A percentile compares a stretch with the other conserved stretches of the same genome.
phyloP scores from a whole-genome alignment of 768 basidiomycete species.

The Austroboletus festivus region DNA sequence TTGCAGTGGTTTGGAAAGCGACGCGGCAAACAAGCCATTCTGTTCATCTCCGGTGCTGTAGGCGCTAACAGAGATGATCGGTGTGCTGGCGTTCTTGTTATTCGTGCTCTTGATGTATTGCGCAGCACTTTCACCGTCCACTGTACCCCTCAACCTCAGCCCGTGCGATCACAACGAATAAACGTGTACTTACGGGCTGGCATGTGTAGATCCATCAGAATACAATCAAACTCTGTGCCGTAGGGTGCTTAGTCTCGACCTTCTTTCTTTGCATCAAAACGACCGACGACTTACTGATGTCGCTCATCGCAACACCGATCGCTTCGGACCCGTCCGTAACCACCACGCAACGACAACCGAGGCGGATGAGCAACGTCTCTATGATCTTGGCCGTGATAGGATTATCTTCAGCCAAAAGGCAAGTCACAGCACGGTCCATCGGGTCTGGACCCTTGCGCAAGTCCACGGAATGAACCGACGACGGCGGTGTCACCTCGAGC shows the following conservation, averaged over 20 bases:
- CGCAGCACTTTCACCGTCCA: constrained; percentile 95
- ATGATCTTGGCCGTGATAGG: constrained; percentile 98
- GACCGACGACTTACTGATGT: constrained; percentile 77
- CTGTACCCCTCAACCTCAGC: constrained; percentile 35
- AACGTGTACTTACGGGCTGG: constrained; percentile 67
- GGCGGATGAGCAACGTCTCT: constrained; percentile 87
- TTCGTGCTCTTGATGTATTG: constrained; percentile 96
- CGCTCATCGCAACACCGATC: constrained; percentile 94
- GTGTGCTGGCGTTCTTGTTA: constrained; percentile 90
- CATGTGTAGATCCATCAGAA: constrained; percentile 95
- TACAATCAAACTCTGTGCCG: constrained; percentile 88
- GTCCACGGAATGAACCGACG: constrained; percentile 84
- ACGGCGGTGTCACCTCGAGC: constrained; percentile 66
- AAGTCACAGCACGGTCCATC: constrained; percentile 87
- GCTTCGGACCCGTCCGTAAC: constrained; percentile 97
- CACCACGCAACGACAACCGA: constrained; percentile 94
- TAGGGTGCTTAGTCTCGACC: constrained; percentile 5
- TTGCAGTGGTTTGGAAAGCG: constrained; percentile 85
- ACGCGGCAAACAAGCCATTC: constrained; percentile 73
- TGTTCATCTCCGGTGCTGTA: constrained; percentile 74
- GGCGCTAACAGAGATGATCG: constrained; percentile 89
- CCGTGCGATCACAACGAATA: neutral
- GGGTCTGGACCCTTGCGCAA: constrained; percentile 72
- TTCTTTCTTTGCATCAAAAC: neutral
- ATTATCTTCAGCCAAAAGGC: constrained; percentile 94